Evolutionary conservation across 1,139 yeast genomes (phyloP), one percentile per base, ranked within the genome.

Genomic region (Hansenula sp.): DNA sequence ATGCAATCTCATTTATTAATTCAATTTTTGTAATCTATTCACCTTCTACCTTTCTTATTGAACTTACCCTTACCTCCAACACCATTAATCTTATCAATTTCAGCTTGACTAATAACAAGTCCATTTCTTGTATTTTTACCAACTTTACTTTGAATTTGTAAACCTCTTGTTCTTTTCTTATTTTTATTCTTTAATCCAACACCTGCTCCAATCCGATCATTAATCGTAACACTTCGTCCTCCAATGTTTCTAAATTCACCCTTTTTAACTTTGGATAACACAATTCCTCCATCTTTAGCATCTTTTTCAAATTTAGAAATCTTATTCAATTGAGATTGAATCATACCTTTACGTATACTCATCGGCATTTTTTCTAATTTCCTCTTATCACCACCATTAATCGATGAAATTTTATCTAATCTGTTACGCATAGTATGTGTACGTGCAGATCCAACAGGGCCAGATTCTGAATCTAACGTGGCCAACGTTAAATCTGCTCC

Each of bases 261-360:
- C 62, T 79, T 81, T 55, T 71, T 74, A 17, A 74, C 79, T 57
- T 74, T 81, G 3, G 90, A 74, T 42, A 91, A 69, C 19, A 93
- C 76, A 47, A 91, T 87, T 9, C 98, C 98, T 2, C 95, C 96
- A 34, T 91, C 91, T 48, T 71, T 76, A 8, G 99, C 97, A 41
- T 87, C 90, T 46, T 74, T 68, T 60, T 87, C 96, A 58, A 74
- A 76, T 57, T 77, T 78, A 7, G 67, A 60, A 31, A 82, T 76
- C 49, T 79, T 76, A 19, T 67, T 63, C 36, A 73, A 65, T 43
- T 83, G 75, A 42, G 81, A 76, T 41, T 71, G 66, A 33, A 86
- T 70, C 84, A 91, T 84, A 2, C 96, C 96, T 59, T 85, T 86
- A 47, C 97, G 75, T 72, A 89, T 81, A 19, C 76, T 63, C 91